Evolutionary conservation across 805 yeast genomes (phyloP).

Genomic region (Yarrowia sp.): DNA sequence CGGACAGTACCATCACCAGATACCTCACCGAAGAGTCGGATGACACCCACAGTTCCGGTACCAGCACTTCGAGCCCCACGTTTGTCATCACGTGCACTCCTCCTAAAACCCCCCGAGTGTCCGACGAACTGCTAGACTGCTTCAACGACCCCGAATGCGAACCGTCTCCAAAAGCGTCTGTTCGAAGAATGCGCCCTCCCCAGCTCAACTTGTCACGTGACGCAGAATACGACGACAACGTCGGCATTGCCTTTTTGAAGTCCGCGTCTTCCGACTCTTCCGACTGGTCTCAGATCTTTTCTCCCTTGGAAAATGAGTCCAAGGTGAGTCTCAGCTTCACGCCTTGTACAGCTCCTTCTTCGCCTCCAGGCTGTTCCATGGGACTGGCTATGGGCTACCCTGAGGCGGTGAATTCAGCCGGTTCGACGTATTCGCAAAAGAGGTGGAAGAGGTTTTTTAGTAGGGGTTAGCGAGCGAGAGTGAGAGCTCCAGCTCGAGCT

Average conservation of each 20-base stretch:
- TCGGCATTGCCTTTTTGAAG: conserved; percentile 21
- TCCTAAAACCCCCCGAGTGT: background rate
- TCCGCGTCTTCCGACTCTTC: conserved; percentile 14
- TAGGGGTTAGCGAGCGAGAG: no score
- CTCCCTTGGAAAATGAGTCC: conserved; percentile 13
- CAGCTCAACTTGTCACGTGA: conserved; percentile 16
- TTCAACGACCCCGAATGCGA: conserved; percentile 27
- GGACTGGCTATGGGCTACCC: conserved; percentile 4
- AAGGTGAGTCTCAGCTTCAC: conserved; percentile 1
- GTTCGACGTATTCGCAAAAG: background rate
- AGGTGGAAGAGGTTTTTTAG: conserved; percentile 5
- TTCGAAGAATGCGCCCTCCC: conserved; percentile 17
- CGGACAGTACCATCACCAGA: background rate
- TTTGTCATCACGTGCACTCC: conserved; percentile 20
- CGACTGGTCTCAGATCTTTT: conserved; percentile 20
- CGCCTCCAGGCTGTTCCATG: background rate
- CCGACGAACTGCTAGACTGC: conserved; percentile 9
- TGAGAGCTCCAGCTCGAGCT: no score
- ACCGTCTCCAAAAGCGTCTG: conserved; percentile 14
- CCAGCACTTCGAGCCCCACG: conserved; percentile 3
- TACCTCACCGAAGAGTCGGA: background rate
- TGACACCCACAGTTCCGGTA: background rate
- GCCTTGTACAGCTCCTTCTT: conserved; percentile 5
- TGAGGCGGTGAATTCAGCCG: background rate
- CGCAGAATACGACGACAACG: conserved; percentile 10